Base-by-base conservation (phyloP, 768 basidiomycete genomes). In the Cystofilobasidium macerans region DNA sequence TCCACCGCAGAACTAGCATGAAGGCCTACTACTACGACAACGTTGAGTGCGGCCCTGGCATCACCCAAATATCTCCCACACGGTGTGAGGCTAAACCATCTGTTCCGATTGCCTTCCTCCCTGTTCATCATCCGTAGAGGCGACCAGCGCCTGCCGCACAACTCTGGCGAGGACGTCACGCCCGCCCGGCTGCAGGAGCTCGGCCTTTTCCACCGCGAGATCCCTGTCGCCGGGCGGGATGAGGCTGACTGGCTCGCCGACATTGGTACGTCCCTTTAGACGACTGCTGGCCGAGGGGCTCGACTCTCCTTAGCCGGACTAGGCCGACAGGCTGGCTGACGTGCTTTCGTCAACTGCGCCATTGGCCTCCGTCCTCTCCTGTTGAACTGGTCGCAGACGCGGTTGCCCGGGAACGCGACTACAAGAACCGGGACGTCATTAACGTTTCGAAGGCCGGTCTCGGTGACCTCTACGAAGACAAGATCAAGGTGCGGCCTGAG, bases 371-470 rank as follows among this genome's bases (percentile, higher is more conserved):
- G 11, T 35, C 33, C 12, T 16, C 36, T n/a, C 14, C n/a, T 5
- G 22, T n/a, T n/a, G 68, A 65, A 20, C 45, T 16, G 68, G 65
- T 1, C 13, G 72, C 87, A 71, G 80, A 91, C 69, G 78, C 70
- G 18, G 76, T 92, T 64, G 87, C 89, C 1, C 76, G 78, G 59
- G 81, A 87, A 75, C 76, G 84, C 26, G 83, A 80, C 20, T 93
- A 93, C 80, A 89, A 87, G 78, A 91, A 90, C 75, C 79, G 86
- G 61, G 91, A 94, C 69, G 79, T 79, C 62, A 86, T 92, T 72
- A 84, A 86, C 68, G 83, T 89, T 14, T 86, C 85, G 12, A 85
- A 84, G 72, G 84, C 82, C 71, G 86, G 84, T 0, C 78, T 98
- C 57, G 92, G 91, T 0, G 88, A 88, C 65, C 79, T 82, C 11